A percentile compares a stretch with the other conserved stretches of the same genome.
phyloP scores from a whole-genome alignment of 106 monocot genomes.

The Dendrobium chrysotoxum region DNA sequence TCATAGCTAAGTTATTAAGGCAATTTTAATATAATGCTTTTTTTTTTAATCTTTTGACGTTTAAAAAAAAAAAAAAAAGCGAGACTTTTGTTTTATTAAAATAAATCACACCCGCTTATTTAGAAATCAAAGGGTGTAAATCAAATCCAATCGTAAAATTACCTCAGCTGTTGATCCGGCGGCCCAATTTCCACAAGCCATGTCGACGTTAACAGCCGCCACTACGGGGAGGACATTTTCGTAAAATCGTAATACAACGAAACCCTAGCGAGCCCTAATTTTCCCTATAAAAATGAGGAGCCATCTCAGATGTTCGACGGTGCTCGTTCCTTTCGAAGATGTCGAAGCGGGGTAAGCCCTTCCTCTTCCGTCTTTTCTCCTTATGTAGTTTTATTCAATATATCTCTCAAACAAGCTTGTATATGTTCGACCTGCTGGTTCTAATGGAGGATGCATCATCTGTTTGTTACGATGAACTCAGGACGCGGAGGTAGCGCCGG shows the following conservation, averaged over 20 bases:
- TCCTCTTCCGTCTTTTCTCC: neutral
- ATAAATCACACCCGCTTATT: too few relatives aligned
- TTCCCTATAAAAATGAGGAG: neutral
- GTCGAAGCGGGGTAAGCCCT: slow-evolving; percentile 11
- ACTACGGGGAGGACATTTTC: neutral
- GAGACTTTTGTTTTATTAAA: too few relatives aligned
- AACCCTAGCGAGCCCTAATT: slow-evolving; percentile 1
- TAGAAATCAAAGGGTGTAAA: too few relatives aligned
- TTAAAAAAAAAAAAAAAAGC: too few relatives aligned
- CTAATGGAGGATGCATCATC: neutral
- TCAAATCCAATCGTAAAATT: too few relatives aligned
- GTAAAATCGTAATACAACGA: neutral
- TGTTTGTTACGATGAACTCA: neutral
- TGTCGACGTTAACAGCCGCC: too few relatives aligned
- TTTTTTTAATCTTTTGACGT: too few relatives aligned
- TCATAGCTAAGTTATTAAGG: too few relatives aligned
- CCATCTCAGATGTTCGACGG: neutral
- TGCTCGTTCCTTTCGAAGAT: neutral
- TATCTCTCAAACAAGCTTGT: neutral
- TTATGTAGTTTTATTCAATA: neutral
- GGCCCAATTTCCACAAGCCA: neutral
- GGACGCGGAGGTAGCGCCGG: slow-evolving; percentile 23
- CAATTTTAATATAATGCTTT: too few relatives aligned
- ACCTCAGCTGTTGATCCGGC: neutral
- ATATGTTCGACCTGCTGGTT: neutral